Evolutionary conservation across 768 basidiomycete species (phyloP).

Genomic region (Mycena galopus): DNA sequence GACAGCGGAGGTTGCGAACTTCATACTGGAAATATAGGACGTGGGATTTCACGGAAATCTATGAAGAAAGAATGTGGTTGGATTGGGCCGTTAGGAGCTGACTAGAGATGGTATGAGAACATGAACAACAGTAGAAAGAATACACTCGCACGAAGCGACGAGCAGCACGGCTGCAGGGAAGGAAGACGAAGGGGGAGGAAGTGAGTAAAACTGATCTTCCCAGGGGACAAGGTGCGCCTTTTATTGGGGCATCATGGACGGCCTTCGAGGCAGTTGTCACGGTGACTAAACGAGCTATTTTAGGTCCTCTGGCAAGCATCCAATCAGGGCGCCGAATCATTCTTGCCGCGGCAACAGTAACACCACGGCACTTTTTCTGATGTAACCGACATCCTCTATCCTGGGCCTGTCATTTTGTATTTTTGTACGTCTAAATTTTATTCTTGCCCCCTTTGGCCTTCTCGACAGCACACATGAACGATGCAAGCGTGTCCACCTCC

Average conservation of each 20-base stretch:
- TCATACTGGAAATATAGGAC: constrained; percentile 58
- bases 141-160: constrained; percentile 31
- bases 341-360: constrained; percentile 1
- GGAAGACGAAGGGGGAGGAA: not conserved
- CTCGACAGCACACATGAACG: constrained; percentile 84
- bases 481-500: constrained; percentile 86
- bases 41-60: constrained; percentile 64
- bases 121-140: constrained; percentile 38
- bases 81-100: constrained; percentile 45
- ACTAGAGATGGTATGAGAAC: constrained; percentile 41
- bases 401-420: not conserved
- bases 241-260: constrained; percentile 33
- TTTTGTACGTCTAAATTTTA: constrained; percentile 29
- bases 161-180: constrained; percentile 69
- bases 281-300: not conserved
- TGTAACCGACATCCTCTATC: not conserved
- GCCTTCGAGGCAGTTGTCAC: not conserved
- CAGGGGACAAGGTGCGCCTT: constrained; percentile 9
- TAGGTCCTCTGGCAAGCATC: not conserved
- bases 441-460: constrained; percentile 59
- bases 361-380: constrained; percentile 3
- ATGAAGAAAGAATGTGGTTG: constrained; percentile 51
- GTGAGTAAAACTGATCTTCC: constrained; percentile 37
- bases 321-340: constrained; percentile 22
- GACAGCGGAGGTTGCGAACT: constrained; percentile 59